These are phyloP conservation scores for Arabidopsis arenosa DNA, from an alignment of 345 rosid species.

Conservation along the genomic window DNA sequence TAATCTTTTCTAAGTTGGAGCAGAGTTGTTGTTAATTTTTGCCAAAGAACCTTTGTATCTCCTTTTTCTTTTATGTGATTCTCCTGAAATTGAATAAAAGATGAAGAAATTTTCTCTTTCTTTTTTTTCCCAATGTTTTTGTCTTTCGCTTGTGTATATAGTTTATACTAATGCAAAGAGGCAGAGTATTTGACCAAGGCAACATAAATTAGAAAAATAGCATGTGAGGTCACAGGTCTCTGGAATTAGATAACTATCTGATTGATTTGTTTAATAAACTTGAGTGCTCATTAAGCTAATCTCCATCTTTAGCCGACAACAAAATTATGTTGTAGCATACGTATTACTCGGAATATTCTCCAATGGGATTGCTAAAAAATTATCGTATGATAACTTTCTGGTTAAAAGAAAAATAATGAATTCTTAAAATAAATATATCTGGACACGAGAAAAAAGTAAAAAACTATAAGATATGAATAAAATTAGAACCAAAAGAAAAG, in stretches of 20 bases:
- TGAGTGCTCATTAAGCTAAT: conserved; percentile 9
- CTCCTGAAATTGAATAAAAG: conserved; percentile 8
- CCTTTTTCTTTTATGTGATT: neutral
- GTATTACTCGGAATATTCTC: conserved; percentile 35
- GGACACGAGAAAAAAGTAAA: neutral
- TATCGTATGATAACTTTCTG: neutral
- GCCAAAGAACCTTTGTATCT: conserved; percentile 11
- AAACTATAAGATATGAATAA: neutral
- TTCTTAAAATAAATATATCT: neutral
- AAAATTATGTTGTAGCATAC: conserved; percentile 7
- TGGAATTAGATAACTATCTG: conserved; percentile 4
- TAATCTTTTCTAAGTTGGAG: neutral
- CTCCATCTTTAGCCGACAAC: neutral
- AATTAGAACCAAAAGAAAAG: conserved; percentile 23
- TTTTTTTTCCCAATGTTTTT: neutral
- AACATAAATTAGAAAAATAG: neutral
- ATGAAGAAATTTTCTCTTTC: neutral
- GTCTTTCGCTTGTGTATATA: neutral
- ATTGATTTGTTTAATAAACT: neutral
- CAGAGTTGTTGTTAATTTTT: conserved; percentile 19
- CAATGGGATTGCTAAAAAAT: neutral
- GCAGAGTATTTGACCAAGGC: neutral
- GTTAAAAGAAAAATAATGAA: neutral
- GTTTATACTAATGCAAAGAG: neutral
- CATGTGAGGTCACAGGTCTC: neutral